Percentiles rank a stretch among this genome's conserved stretches.
phyloP scores from a whole-genome alignment of 441 rosid species.

The Rhodomyrtus psidioides region DNA sequence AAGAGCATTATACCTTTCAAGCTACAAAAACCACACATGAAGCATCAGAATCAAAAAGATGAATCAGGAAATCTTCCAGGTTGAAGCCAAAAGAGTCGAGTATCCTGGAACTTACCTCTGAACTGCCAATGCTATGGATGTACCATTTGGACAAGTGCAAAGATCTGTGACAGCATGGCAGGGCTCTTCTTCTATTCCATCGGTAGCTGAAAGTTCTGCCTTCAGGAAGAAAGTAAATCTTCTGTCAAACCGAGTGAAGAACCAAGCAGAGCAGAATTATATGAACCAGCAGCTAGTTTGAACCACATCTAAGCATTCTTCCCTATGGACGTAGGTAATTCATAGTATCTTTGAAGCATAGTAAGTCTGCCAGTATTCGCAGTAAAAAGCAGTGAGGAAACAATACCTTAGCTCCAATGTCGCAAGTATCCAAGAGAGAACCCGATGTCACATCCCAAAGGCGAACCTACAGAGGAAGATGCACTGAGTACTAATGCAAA shows the following conservation, averaged over 20 bases:
- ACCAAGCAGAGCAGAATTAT: not conserved
- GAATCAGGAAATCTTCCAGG: not conserved
- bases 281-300: not conserved
- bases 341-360: not conserved
- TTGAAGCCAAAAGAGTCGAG: not conserved
- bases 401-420: constrained; percentile 58
- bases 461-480: constrained; percentile 49
- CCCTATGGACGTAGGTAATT: not conserved
- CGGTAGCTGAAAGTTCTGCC: constrained; percentile 38
- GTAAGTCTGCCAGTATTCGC: not conserved
- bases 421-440: constrained; percentile 77
- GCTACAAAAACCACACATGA: constrained; percentile 26
- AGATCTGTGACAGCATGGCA: constrained; percentile 51
- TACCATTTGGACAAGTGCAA: constrained; percentile 41
- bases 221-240: constrained; percentile 30
- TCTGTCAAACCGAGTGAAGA: not conserved
- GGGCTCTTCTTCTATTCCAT: constrained; percentile 29
- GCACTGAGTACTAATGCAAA: not conserved
- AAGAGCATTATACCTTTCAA: constrained; percentile 68
- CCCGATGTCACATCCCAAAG: constrained; percentile 82
- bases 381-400: not conserved
- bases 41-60: constrained; percentile 1
- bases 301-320: not conserved
- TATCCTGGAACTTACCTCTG: constrained; percentile 44
- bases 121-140: constrained; percentile 60